A percentile compares a stretch with the other conserved stretches of the same genome.
phyloP scores from a whole-genome alignment of 1,139 yeast genomes.

The Debaryomyces subglobosus region DNA sequence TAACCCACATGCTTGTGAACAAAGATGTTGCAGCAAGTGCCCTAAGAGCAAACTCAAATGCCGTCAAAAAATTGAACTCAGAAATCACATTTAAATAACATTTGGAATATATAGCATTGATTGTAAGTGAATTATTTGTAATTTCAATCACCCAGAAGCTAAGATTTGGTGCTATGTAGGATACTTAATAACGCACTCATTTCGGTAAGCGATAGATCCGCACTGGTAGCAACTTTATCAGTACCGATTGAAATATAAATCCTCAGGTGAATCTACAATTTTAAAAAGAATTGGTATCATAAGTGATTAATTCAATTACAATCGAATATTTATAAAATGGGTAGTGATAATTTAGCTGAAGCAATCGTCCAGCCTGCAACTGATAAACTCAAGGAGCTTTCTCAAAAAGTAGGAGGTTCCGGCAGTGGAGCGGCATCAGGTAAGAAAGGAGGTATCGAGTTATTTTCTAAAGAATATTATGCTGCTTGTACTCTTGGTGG shows the following conservation, averaged over 20 bases:
- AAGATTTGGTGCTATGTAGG: neutral
- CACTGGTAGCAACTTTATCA: neutral
- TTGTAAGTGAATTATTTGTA: neutral
- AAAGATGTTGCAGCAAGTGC: neutral
- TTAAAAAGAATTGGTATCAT: neutral
- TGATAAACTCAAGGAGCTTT: constrained; percentile 27
- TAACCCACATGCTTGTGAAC: neutral
- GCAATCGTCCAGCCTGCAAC: constrained; percentile 36
- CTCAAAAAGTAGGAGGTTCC: constrained; percentile 17
- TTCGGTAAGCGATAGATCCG: neutral
- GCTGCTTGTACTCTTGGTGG: constrained; percentile 90
- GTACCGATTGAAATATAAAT: neutral
- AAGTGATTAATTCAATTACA: neutral
- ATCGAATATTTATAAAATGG: constrained; percentile 4
- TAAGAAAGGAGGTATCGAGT: constrained; percentile 35
- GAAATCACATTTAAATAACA: neutral
- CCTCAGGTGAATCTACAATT: neutral
- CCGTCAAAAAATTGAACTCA: neutral
- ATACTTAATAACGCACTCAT: neutral
- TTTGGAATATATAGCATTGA: neutral
- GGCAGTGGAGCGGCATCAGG: constrained; percentile 17
- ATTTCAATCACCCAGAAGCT: neutral
- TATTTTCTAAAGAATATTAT: constrained; percentile 74
- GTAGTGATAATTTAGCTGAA: constrained; percentile 29
- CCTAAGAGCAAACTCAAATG: neutral